phyloP scores from a whole-genome alignment of 495 filamentous ascomycete genomes.

The Trichoderma parareesei region DNA sequence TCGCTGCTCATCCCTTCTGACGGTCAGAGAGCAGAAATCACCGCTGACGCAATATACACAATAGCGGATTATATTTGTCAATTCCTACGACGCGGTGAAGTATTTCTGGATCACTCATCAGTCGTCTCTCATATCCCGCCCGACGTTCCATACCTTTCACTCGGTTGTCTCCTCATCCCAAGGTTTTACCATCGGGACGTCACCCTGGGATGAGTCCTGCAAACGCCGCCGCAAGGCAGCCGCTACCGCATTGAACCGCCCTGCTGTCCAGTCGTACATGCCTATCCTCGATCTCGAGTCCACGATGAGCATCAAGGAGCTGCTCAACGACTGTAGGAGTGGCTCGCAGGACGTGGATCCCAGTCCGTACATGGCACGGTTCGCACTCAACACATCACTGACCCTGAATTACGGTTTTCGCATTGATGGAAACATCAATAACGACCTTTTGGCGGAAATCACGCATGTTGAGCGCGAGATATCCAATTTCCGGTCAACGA shows the following conservation, averaged over 20 bases:
- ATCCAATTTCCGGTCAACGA: slow-evolving; percentile 56
- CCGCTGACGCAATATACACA: slow-evolving; percentile 1
- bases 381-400: slow-evolving; percentile 56
- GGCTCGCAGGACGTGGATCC: slow-evolving; percentile 57
- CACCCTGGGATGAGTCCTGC: slow-evolving; percentile 67
- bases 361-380: slow-evolving; percentile 57
- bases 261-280: slow-evolving; percentile 61
- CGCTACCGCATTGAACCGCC: slow-evolving; percentile 59
- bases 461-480: slow-evolving; percentile 54
- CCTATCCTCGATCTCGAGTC: slow-evolving; percentile 64
- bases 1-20: background rate
- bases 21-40: background rate
- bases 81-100: slow-evolving; percentile 58
- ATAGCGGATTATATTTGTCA: slow-evolving; percentile 60
- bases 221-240: slow-evolving; percentile 64
- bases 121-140: slow-evolving; percentile 60
- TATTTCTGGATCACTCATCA: slow-evolving; percentile 67
- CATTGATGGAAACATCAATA: slow-evolving; percentile 48
- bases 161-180: slow-evolving; percentile 60
- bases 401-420: slow-evolving; percentile 61
- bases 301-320: slow-evolving; percentile 55
- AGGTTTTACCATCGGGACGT: slow-evolving; percentile 67
- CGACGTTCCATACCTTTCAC: slow-evolving; percentile 65
- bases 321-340: slow-evolving; percentile 47
- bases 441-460: slow-evolving; percentile 53